Evolutionary conservation across 1,284 basidiomycete species (phyloP), one percentile per base, ranked within the genome.

Genomic region (Sanguinoderma infundibulare): DNA sequence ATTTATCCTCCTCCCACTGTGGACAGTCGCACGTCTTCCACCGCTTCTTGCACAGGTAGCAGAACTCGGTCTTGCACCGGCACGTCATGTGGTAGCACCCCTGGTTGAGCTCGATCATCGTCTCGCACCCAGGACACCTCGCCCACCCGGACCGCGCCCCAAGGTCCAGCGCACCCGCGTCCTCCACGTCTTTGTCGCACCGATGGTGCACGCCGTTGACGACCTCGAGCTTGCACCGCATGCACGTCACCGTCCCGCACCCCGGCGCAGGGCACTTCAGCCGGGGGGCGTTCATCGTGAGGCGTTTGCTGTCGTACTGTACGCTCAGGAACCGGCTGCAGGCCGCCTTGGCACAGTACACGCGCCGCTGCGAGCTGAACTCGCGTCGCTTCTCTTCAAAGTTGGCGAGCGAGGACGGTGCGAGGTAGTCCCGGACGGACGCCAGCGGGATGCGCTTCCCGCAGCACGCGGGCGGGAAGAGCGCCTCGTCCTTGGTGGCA

Each of bases 1-100:
- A 30, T 10, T 20, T 15, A 22, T 54, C 49, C 64, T 86, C 84
- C n/a, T 85, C 83, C 82, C 84, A 85, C 50, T 83, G 82, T 0
- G 77, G 77, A 64, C 85, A 87, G 1, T 4, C 10, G 62, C 85
- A 86, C 0, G 70, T 74, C 72, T 84, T 84, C 84, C 84, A 86
- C 2, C 62, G 74, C 28, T 67, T 77, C 1, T 80, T 82, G 65
- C 85, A 87, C 6, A 82, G 59, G 63, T 87, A 76, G 60, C 76
- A 76, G 67, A 79, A 76, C 55, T 77, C 64, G 28, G 67, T 66
- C 30, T 67, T 67, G 69, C 75, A 77, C 17, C 67, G 47, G 69
- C 78, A 78, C 4, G 72, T 75, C 57, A 79, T 77, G 58, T 79
- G 77, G 64, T 75, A 75, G 60, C 77, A 79, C 1, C 77, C 77